A percentile compares a stretch with the other conserved stretches of the same genome.
These are phyloP conservation scores for Phytopythium vexans DNA, from an alignment of 352 stramenopile species.

Conservation along the genomic window DNA sequence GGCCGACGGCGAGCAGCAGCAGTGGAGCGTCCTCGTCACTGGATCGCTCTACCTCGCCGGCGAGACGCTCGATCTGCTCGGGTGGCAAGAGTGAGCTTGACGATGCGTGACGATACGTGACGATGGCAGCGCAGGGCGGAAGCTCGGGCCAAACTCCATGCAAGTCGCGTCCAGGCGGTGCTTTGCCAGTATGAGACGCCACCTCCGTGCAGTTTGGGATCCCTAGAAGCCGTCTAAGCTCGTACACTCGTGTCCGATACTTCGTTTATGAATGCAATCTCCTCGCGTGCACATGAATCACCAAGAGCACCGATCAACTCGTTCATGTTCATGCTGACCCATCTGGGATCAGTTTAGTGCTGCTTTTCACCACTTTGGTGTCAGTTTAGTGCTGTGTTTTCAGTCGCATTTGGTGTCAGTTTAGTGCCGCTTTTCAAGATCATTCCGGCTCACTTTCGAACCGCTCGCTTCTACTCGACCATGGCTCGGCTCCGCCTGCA, in stretches of 20 bases:
- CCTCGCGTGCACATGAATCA: neutral
- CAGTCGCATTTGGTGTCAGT: no score
- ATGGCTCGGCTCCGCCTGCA: neutral
- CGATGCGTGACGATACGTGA: neutral
- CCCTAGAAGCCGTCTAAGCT: no score
- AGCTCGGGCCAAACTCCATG: slow-evolving; percentile 13
- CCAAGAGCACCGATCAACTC: neutral
- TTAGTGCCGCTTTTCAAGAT: neutral
- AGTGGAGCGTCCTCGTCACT: slow-evolving; percentile 66
- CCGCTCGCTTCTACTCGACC: neutral
- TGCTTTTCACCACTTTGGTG: neutral
- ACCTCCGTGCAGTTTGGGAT: slow-evolving; percentile 34
- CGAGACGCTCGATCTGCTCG: slow-evolving; percentile 56
- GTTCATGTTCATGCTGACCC: neutral
- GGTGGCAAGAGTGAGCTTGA: slow-evolving; percentile 52
- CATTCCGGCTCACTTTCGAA: neutral
- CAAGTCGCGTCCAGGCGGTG: slow-evolving; percentile 16
- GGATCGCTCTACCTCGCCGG: slow-evolving; percentile 74
- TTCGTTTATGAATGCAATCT: no score
- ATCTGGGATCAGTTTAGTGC: neutral
- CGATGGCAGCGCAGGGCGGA: neutral
- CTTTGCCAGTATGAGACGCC: slow-evolving; percentile 10
- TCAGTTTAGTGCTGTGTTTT: no score
- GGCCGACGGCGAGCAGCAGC: slow-evolving; percentile 20
- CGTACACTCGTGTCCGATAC: no score